Evolutionary conservation across 352 stramenopile species (phyloP), one percentile per base, ranked within the genome.

Genomic region (Elongisporangium prolatum): DNA sequence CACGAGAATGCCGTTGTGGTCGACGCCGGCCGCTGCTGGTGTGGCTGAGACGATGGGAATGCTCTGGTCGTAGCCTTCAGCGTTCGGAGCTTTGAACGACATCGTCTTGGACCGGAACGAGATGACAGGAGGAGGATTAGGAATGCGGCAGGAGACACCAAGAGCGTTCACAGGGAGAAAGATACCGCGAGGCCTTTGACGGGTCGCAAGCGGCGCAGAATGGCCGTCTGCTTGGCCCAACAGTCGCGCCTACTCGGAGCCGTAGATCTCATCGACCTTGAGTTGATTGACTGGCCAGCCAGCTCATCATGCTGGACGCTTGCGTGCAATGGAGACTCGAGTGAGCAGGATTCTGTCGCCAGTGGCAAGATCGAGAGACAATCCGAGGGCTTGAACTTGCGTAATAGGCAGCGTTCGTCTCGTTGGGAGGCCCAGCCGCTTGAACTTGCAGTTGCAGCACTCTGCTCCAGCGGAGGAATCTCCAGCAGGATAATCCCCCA

Each of bases 1-100:
- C 18, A 77, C 71, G 13, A 77, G 63, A 22, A 82, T 37, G 24
- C 70, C 70, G 48, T 78, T 82, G 48, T 69, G 59, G 56, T 77
- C 73, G 34, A 44, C 34, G 2, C 34, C 34, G 34, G 34, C 34
- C 34, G 34, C 34, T 7, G 34, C 34, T 13, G 34, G 34, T 4
- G 34, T 44, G 34, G 34, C 34, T 4, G 34, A 44, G 34, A 44
- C 34, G 34, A 44, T 44, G 34, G 34, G 34, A 44, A 44, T 44
- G 34, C 34, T 44, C 34, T 44, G 34, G 34, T 44, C 34, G 34
- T 44, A 44, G 34, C 34, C 34, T 7, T 44, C 34, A 13, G 34
- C 9, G 34, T 11, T 44, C 11, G 34, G 34, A 17, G 34, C 34
- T 17, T 44, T 44, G 34, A 44, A 44, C 34, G 34, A 44, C 34